phyloP scores from a whole-genome alignment of 129 eudicot genomes.

The Tagetes erecta region DNA sequence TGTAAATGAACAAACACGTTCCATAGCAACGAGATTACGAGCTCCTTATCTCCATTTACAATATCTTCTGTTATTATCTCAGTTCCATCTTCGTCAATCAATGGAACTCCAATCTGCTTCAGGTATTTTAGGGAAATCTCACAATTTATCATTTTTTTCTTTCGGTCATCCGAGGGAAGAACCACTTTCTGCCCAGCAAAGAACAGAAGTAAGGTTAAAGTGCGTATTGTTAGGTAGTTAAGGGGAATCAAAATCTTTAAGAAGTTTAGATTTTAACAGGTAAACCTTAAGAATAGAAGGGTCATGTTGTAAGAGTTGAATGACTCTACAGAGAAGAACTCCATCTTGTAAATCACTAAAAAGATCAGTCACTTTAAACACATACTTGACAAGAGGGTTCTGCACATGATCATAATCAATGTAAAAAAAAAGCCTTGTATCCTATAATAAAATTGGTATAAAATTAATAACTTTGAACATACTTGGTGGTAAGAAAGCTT shows the following conservation, averaged over 20 bases:
- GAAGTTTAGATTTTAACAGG: background rate
- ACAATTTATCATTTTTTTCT: constrained; percentile 72
- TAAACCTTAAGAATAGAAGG: constrained; percentile 76
- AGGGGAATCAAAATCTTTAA: background rate
- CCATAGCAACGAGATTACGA: constrained; percentile 80
- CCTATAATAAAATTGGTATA: background rate
- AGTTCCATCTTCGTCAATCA: constrained; percentile 76
- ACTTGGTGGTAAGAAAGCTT: constrained; percentile 89
- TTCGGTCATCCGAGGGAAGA: constrained; percentile 73
- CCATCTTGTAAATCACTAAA: constrained; percentile 92
- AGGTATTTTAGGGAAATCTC: constrained; percentile 65
- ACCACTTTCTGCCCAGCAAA: constrained; percentile 68
- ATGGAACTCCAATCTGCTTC: constrained; percentile 66
- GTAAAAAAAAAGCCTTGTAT: background rate
- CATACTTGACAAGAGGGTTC: constrained; percentile 76
- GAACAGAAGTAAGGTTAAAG: constrained; percentile 1
- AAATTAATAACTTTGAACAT: constrained; percentile 9
- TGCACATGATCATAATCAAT: constrained; percentile 30
- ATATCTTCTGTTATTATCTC: constrained; percentile 67
- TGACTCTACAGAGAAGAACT: constrained; percentile 79
- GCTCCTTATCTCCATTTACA: constrained; percentile 88
- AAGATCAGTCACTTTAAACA: constrained; percentile 64
- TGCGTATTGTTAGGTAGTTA: background rate
- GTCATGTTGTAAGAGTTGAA: constrained; percentile 76
- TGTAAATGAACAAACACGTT: constrained; percentile 88